phyloP scores from a whole-genome alignment of 805 yeast species.

The Yarrowia yakushimensis region DNA sequence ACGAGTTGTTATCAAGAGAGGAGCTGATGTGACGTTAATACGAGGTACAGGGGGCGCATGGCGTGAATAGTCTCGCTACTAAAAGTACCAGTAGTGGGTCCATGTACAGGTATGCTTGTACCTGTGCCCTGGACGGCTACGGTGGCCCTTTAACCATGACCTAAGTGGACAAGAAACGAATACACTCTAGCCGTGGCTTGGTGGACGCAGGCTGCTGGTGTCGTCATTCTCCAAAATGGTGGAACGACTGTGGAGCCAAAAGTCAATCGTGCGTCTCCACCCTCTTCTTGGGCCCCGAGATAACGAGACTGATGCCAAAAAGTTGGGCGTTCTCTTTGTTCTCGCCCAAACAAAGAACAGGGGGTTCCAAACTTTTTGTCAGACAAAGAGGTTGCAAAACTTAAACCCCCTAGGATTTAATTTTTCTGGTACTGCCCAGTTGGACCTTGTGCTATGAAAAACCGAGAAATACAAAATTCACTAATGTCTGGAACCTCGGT shows the following conservation, averaged over 20 bases:
- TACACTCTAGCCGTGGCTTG: background rate
- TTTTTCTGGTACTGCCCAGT: background rate
- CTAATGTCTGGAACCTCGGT: background rate
- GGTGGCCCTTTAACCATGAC: too few relatives aligned
- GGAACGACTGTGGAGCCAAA: slow-evolving; percentile 9
- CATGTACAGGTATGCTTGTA: too few relatives aligned
- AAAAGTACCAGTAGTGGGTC: too few relatives aligned
- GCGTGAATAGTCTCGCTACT: too few relatives aligned
- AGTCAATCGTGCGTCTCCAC: slow-evolving; percentile 20
- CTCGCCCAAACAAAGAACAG: background rate
- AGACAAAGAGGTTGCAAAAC: background rate
- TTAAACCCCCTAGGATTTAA: background rate
- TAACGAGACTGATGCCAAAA: background rate
- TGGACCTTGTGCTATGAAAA: slow-evolving; percentile 10
- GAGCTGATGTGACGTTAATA: background rate
- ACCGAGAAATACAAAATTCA: background rate
- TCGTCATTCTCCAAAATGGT: background rate
- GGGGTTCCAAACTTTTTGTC: background rate
- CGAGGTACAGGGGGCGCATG: background rate
- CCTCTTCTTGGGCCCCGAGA: background rate
- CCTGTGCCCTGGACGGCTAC: too few relatives aligned
- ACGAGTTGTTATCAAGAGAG: background rate
- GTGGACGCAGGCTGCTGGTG: background rate
- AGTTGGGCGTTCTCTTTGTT: slow-evolving; percentile 10
- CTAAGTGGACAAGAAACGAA: too few relatives aligned